These are phyloP conservation scores for Chalciporus chontae DNA, from an alignment of 768 basidiomycete genomes.

Conservation along the genomic window DNA sequence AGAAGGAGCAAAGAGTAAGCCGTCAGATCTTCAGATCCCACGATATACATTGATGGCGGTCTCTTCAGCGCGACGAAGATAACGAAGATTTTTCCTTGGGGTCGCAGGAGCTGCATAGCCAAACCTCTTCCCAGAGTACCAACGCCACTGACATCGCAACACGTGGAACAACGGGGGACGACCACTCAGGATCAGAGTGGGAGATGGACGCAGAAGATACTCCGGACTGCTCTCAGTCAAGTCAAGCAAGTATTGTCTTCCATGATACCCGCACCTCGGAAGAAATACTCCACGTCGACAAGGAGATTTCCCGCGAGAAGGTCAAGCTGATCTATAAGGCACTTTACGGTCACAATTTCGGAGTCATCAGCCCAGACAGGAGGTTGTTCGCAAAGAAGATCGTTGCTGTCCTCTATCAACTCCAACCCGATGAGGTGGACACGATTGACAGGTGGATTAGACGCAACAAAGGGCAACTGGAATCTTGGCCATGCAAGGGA, in stretches of 20 bases:
- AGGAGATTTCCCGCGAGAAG: neutral
- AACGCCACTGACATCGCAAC: neutral
- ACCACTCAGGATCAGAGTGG: neutral
- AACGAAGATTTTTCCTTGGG: conserved; percentile 7
- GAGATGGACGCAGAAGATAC: neutral
- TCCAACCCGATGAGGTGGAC: conserved; percentile 1
- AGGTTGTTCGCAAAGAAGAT: conserved; percentile 2
- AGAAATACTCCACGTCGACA: conserved; percentile 1
- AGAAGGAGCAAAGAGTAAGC: conserved; percentile 2
- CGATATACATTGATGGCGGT: neutral
- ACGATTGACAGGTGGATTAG: conserved; percentile 6
- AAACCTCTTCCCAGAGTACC: conserved; percentile 7
- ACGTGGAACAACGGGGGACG: neutral
- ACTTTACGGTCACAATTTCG: neutral
- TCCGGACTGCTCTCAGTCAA: conserved; percentile 1
- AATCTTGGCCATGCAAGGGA: conserved; percentile 1
- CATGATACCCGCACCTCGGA: conserved; percentile 2
- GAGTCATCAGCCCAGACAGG: conserved; percentile 4
- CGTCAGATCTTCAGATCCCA: neutral
- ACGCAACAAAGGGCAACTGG: conserved; percentile 1
- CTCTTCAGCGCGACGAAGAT: conserved; percentile 7
- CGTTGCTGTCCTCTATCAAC: conserved; percentile 5
- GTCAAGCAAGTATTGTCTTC: neutral
- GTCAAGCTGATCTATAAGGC: conserved; percentile 3
- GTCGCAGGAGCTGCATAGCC: conserved; percentile 5